Evolutionary conservation across 257 asterid species (phyloP).

Genomic region (Vinca minor): DNA sequence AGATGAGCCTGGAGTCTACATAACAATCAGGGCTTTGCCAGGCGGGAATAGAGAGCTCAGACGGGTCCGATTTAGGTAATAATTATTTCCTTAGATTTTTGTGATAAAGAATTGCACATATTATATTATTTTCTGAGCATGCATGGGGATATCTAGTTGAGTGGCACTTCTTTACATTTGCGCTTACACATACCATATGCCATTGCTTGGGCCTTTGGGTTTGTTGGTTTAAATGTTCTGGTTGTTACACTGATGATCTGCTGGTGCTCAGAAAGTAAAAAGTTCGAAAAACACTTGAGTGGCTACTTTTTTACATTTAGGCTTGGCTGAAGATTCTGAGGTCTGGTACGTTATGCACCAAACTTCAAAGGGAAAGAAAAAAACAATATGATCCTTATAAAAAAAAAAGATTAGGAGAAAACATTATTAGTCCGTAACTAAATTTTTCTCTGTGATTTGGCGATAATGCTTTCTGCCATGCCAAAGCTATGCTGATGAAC

Average conservation of each 20-base stretch:
- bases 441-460: neutral
- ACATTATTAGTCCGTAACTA: neutral
- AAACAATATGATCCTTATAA: neutral
- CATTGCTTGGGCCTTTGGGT: neutral
- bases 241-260: neutral
- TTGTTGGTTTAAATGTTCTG: neutral
- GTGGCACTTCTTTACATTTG: too few species aligned
- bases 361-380: neutral
- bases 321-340: neutral
- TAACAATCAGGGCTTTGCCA: conserved; percentile 70
- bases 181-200: neutral
- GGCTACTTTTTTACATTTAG: neutral
- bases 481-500: neutral
- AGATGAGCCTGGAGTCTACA: conserved; percentile 96
- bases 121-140: neutral
- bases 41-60: conserved; percentile 86
- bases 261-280: neutral
- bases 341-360: neutral
- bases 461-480: neutral
- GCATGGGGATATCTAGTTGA: neutral
- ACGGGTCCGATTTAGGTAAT: conserved; percentile 88
- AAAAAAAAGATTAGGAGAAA: neutral
- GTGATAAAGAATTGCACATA: neutral
- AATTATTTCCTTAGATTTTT: conserved; percentile 3
- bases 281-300: neutral